These are phyloP conservation scores for Penicillium cinerascens DNA, from an alignment of 495 filamentous ascomycete genomes.

Conservation along the genomic window DNA sequence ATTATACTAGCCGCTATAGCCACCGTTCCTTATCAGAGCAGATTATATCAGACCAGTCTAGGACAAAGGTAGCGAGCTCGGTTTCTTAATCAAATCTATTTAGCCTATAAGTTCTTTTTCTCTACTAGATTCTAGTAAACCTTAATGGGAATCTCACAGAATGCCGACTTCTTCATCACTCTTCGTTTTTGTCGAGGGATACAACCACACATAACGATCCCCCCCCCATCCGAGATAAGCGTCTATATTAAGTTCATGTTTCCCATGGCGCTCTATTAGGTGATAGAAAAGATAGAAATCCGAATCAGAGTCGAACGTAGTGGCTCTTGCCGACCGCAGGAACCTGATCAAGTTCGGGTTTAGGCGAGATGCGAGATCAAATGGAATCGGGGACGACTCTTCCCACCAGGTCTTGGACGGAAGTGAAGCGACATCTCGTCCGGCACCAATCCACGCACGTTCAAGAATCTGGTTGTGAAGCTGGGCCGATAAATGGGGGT, in stretches of 20 bases:
- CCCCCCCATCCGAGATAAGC: background rate
- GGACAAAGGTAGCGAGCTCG: slow-evolving; percentile 8
- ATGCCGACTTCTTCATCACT: slow-evolving; percentile 13
- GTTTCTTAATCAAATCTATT: slow-evolving; percentile 15
- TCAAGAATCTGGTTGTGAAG: slow-evolving; percentile 13
- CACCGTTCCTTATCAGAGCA: background rate
- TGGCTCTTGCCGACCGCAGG: slow-evolving; percentile 6
- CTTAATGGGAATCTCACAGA: slow-evolving; percentile 1
- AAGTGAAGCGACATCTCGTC: slow-evolving; percentile 9
- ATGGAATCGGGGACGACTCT: slow-evolving; percentile 10
- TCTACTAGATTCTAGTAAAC: background rate
- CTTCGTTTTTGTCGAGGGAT: slow-evolving; percentile 3
- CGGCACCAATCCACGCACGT: slow-evolving; percentile 13
- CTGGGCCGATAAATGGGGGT: too few species aligned
- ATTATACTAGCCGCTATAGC: slow-evolving; percentile 7
- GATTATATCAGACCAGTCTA: slow-evolving; percentile 1
- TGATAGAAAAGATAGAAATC: slow-evolving; percentile 12
- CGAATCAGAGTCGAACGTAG: background rate
- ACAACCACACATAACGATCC: slow-evolving; percentile 8
- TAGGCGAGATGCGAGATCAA: slow-evolving; percentile 9
- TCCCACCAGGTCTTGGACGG: slow-evolving; percentile 14
- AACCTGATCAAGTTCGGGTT: slow-evolving; percentile 8
- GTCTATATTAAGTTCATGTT: background rate
- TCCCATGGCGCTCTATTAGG: background rate
- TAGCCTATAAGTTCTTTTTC: background rate